Evolutionary conservation across 495 filamentous ascomycete species (phyloP).

Genomic region (Penicillium paxilli): DNA sequence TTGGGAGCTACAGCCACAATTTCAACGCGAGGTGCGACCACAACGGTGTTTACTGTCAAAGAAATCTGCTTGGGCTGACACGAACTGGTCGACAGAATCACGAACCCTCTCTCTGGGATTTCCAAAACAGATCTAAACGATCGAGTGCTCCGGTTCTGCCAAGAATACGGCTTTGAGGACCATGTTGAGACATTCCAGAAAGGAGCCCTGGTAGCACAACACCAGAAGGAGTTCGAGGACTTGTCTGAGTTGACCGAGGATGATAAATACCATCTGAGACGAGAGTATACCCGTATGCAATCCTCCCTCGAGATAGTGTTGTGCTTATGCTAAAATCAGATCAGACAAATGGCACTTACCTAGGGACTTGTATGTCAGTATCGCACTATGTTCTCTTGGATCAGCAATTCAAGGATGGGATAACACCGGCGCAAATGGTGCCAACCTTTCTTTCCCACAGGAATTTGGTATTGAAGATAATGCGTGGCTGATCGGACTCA

Average conservation of each 20-base stretch:
- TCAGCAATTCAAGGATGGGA: slow-evolving; percentile 71
- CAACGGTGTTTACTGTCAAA: neutral
- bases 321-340: neutral
- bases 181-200: slow-evolving; percentile 49
- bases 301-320: neutral
- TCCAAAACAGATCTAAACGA: slow-evolving; percentile 46
- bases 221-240: slow-evolving; percentile 51
- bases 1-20: slow-evolving; percentile 15
- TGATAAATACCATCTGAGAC: slow-evolving; percentile 50
- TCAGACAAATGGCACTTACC: slow-evolving; percentile 62
- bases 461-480: slow-evolving; percentile 58
- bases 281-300: slow-evolving; percentile 46
- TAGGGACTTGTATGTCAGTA: slow-evolving; percentile 60
- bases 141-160: slow-evolving; percentile 55
- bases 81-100: slow-evolving; percentile 41
- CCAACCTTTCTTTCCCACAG: slow-evolving; percentile 58
- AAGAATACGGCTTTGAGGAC: slow-evolving; percentile 41
- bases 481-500: slow-evolving; percentile 58
- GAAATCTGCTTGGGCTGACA: neutral
- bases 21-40: slow-evolving; percentile 10
- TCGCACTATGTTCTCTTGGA: slow-evolving; percentile 67
- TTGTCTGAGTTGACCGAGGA: slow-evolving; percentile 55
- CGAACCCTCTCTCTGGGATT: slow-evolving; percentile 57
- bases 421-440: slow-evolving; percentile 68
- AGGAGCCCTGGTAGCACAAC: slow-evolving; percentile 61